A percentile compares a stretch with the other conserved stretches of the same genome.
These are phyloP conservation scores for Paramarasmius palmivorus DNA, from an alignment of 1,284 basidiomycete genomes.

Conservation along the genomic window DNA sequence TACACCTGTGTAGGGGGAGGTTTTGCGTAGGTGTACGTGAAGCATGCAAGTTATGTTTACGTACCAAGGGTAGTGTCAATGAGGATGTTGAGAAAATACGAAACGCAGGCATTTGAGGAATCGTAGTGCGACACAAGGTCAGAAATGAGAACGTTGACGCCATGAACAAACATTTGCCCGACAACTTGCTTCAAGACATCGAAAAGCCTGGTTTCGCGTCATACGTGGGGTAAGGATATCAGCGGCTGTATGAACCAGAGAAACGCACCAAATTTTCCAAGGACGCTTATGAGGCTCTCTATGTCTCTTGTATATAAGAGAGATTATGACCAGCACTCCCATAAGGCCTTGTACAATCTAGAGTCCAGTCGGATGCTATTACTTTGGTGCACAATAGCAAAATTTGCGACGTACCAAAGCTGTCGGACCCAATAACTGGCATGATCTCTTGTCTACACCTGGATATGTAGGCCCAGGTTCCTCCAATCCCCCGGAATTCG, in stretches of 20 bases:
- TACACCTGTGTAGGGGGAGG: conserved; percentile 57
- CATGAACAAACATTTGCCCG: conserved; percentile 91
- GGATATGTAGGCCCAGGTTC: conserved; percentile 33
- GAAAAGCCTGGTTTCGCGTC: conserved; percentile 58
- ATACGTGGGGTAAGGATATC: conserved; percentile 11
- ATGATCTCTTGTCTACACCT: conserved; percentile 59
- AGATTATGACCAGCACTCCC: conserved; percentile 85
- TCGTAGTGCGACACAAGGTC: conserved; percentile 66
- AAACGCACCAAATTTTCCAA: conserved; percentile 87
- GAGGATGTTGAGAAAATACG: conserved; percentile 93
- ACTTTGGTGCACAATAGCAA: conserved; percentile 10
- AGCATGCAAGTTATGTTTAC: conserved; percentile 22
- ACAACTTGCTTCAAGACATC: conserved; percentile 92
- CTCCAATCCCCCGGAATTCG: not conserved
- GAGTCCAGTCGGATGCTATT: conserved; percentile 17
- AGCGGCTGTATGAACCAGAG: conserved; percentile 6
- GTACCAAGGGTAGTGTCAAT: conserved; percentile 92
- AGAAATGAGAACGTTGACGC: conserved; percentile 83
- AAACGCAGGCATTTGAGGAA: conserved; percentile 82
- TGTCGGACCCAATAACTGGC: conserved; percentile 65
- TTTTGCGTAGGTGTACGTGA: conserved; percentile 3
- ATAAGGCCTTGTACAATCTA: conserved; percentile 81
- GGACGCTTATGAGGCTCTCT: conserved; percentile 82
- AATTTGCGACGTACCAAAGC: conserved; percentile 50
- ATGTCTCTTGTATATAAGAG: conserved; percentile 87